Conservation (phyloP, 2,329 filamentous ascomycete genomes). For the Grosmannia serpens region DNA sequence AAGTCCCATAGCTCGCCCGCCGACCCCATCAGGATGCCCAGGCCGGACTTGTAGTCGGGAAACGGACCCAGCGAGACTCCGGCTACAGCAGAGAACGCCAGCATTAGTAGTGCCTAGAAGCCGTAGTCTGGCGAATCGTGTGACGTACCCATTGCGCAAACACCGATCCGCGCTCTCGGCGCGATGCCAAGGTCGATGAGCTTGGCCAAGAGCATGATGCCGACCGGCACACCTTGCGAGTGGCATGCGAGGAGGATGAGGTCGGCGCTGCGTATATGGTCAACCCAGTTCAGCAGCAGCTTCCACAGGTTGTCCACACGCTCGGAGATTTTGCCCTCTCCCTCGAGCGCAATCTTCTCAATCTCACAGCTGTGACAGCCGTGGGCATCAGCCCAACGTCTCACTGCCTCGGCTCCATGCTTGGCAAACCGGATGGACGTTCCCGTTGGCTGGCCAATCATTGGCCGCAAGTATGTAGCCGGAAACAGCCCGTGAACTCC, state of each 20-base stretch:
- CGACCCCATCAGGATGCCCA: constrained; percentile 76
- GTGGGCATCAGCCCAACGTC: constrained; percentile 65
- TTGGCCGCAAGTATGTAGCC: constrained; percentile 71
- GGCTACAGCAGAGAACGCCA: constrained; percentile 29
- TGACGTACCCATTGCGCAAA: constrained; percentile 60
- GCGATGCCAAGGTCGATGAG: constrained; percentile 84
- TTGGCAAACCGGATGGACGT: constrained; percentile 91
- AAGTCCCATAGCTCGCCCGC: constrained; percentile 96
- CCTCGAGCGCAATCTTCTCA: constrained; percentile 88
- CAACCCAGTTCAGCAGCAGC: constrained; percentile 86
- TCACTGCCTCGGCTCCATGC: constrained; percentile 72
- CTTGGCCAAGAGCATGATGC: constrained; percentile 84
- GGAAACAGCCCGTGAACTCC: constrained; percentile 93
- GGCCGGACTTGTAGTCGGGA: constrained; percentile 76
- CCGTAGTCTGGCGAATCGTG: background rate
- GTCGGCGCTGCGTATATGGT: constrained; percentile 77
- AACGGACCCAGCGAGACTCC: constrained; percentile 92
- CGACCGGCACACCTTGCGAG: constrained; percentile 89
- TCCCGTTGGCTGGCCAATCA: constrained; percentile 89
- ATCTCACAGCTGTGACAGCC: constrained; percentile 69
- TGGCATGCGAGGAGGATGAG: constrained; percentile 89
- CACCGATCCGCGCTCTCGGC: constrained; percentile 62
- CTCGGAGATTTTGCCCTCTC: constrained; percentile 83
- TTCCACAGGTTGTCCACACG: constrained; percentile 91
- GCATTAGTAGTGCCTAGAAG: constrained; percentile 8